Conservation (phyloP, 2,329 filamentous ascomycete genomes). For the Penicillium sp. region DNA sequence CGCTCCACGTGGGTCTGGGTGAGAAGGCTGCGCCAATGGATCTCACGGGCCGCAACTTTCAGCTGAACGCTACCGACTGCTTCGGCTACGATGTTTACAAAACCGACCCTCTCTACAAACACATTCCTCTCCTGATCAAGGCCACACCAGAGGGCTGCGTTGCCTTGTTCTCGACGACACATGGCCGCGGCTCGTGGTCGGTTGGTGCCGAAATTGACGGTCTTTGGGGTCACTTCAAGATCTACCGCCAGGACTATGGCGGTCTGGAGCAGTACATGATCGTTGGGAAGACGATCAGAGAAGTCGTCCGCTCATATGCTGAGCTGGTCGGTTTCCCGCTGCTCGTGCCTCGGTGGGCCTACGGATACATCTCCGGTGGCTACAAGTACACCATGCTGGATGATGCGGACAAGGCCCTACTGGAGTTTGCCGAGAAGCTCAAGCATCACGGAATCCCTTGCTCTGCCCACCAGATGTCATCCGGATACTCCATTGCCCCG, state of each 20-base stretch:
- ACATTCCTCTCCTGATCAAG: conserved; percentile 73
- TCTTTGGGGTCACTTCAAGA: conserved; percentile 75
- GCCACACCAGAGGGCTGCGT: conserved; percentile 66
- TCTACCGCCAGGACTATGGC: conserved; percentile 72
- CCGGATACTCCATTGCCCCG: conserved; percentile 71
- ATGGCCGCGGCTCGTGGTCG: conserved; percentile 66
- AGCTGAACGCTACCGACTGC: conserved; percentile 69
- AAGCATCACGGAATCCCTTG: conserved; percentile 69
- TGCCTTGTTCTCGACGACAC: conserved; percentile 68
- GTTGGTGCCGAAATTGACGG: conserved; percentile 75
- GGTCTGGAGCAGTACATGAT: conserved; percentile 73
- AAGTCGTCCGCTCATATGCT: conserved; percentile 68
- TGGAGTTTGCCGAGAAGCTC: conserved; percentile 64
- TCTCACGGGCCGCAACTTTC: conserved; percentile 67
- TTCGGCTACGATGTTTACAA: conserved; percentile 74
- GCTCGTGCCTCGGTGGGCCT: conserved; percentile 71
- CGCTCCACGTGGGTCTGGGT: conserved; percentile 70
- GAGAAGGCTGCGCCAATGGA: conserved; percentile 76
- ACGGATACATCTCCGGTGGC: conserved; percentile 72
- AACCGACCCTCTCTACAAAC: conserved; percentile 75
- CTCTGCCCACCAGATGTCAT: conserved; percentile 73
- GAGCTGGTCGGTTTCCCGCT: conserved; percentile 69
- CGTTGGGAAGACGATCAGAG: conserved; percentile 66
- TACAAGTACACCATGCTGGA: conserved; percentile 64
- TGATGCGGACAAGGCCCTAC: conserved; percentile 59